Base-by-base conservation (phyloP, 1,284 basidiomycete genomes). In the Ceratobasidium sp. region DNA sequence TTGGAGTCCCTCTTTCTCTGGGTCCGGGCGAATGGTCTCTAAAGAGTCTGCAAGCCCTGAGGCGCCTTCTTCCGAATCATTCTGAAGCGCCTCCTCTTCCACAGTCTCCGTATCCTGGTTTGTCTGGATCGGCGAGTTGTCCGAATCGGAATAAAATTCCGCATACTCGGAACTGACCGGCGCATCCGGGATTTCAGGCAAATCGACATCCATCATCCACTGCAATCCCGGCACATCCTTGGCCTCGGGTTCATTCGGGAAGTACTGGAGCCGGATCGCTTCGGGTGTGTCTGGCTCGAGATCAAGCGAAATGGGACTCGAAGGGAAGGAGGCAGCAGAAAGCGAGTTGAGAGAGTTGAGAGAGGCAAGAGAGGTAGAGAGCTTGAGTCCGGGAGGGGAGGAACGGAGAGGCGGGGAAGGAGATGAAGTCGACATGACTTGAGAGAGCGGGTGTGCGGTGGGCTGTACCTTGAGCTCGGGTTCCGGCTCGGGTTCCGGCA, bases 231-330 rank as follows among this genome's bases (percentile, higher is more conserved):
- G 91, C 82, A 95, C 91, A 78, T 92, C 86, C 1, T 90, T 85
- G 28, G 91, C 88, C 0, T 89, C 78, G 3, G 86, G 83, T 66
- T 86, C 90, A 77, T 90, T 84, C 0, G 96, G 95, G 83, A 98
- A 98, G 86, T 92, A 98, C 48, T 91, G 91, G 44, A 88, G 88
- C 61, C 94, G 92, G 80, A 97, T 96, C 80, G 93, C 89, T 83
- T 96, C 94, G 5, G 93, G 94, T 82, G 93, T 91, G 78, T 93
- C 92, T 3, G 87, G 86, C 42, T 88, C 86, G 13, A 80, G 74
- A 17, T 65, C 42, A 15, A 65, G 44, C 44, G 64, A 65, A 26
- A 74, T 61, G 12, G 74, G 74, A 33, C 57, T 61, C 13, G 56
- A 23, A 23, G 69, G 56, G 69, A 71, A 61, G 17, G 69, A 56